Evolutionary conservation across 768 basidiomycete genomes (phyloP), one percentile per base, ranked within the genome.

Genomic region (Xerocomus potaroensis): DNA sequence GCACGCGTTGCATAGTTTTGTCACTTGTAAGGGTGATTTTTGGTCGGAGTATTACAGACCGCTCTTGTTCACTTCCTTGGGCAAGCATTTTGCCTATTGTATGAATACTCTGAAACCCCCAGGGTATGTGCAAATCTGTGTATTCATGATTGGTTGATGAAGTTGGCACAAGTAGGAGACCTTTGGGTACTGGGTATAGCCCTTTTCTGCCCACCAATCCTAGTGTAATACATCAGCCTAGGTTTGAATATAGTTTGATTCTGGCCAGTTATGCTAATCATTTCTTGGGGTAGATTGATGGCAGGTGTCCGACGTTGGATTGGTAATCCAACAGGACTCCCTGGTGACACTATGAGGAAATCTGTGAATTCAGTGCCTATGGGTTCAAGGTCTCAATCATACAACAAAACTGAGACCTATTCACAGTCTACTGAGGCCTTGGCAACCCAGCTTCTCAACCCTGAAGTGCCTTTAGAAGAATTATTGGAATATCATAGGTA

Each of bases 31-130:
- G 47, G 81, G 79, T 18, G 89, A 91, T 51, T 92, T 85, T 59
- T 93, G 90, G 91, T 76, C 83, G 2, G 88, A 91, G 62, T 93
- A 93, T 68, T 95, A 95, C 58, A 74, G 89, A 6, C 91, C 92
- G 9, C 64, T 83, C 45, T 62, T 91, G 41, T 91, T 91, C 67
- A 94, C 92, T 0, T 83, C 84, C 5, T 67, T 94, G 43, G 86
- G 84, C 15, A 88, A 91, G 60, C 91, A 92, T 60, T 93, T 93
- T 67, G 89, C 87, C 10, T 93, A 84, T 68, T 85, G 83, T n/a
- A 92, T 94, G 85, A 91, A 91, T 51, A 91, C 89, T 4, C 65
- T 87, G 40, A 90, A 88, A 61, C 72, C 91, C 2, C 87, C 87
- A 24, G 88, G 87, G 90, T 87, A 53, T 43, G 83, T 45, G 10